These are phyloP conservation scores for Blastobotrys peoriensis DNA, from an alignment of 805 yeast species.

Conservation along the genomic window DNA sequence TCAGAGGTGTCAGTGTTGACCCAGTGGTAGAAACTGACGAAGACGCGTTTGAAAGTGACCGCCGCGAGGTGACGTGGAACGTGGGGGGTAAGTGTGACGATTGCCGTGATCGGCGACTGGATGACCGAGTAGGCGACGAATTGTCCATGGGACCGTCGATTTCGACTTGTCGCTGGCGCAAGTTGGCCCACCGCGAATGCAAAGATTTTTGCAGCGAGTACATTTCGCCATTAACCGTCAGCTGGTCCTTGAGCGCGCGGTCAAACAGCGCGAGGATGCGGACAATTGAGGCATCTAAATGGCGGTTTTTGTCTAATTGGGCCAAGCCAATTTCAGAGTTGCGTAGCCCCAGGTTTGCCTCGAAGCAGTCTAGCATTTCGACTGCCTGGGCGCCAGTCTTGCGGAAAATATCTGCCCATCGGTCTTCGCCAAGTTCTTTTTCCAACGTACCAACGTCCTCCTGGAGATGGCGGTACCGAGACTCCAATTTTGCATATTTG, in stretches of 20 bases:
- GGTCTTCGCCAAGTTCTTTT: constrained; percentile 18
- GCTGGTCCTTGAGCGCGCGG: constrained; percentile 16
- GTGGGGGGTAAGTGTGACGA: background rate
- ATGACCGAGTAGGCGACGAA: background rate
- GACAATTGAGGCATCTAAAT: constrained; percentile 12
- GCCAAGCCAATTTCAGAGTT: background rate
- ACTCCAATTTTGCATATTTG: constrained; percentile 16
- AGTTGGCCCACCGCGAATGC: constrained; percentile 13
- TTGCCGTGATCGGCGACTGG: background rate
- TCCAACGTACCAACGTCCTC: constrained; percentile 15
- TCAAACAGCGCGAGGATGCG: constrained; percentile 16
- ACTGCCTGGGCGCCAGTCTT: constrained; percentile 13
- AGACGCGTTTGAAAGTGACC: background rate
- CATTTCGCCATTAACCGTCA: constrained; percentile 13
- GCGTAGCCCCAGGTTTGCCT: constrained; percentile 10
- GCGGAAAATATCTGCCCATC: constrained; percentile 20
- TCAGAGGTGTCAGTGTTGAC: background rate
- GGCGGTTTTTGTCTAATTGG: constrained; percentile 14
- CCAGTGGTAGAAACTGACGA: background rate
- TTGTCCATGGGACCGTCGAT: constrained; percentile 1
- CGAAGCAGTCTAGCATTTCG: constrained; percentile 14
- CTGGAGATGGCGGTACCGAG: constrained; percentile 5
- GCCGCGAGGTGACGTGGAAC: background rate
- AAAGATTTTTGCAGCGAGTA: constrained; percentile 9
- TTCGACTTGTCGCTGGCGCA: background rate